phyloP scores from a whole-genome alignment of 192 early-diverging fungal species.

The Pilobolus umbonatus region DNA sequence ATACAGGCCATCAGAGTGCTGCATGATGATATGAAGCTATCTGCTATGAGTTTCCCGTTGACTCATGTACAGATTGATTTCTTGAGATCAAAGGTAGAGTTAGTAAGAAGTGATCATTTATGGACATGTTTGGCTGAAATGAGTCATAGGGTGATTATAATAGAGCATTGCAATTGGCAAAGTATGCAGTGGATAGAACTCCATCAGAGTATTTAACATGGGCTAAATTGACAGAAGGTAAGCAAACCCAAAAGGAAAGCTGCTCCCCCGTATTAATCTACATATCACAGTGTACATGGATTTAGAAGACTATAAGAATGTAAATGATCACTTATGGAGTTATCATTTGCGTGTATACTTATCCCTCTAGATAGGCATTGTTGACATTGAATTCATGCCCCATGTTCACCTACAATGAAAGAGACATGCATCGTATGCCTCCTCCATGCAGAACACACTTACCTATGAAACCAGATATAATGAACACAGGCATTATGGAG shows the following conservation, averaged over 20 bases:
- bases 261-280: background rate
- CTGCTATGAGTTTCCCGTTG: slow-evolving; percentile 77
- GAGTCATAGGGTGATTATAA: slow-evolving; percentile 52
- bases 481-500: slow-evolving; percentile 51
- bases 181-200: slow-evolving; percentile 89
- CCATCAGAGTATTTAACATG: slow-evolving; percentile 95
- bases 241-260: too few species aligned
- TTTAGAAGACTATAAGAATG: slow-evolving; percentile 74
- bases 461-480: slow-evolving; percentile 79
- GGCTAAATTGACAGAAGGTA: slow-evolving; percentile 85
- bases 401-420: slow-evolving; percentile 92
- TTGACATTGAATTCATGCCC: slow-evolving; percentile 97
- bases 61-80: slow-evolving; percentile 91
- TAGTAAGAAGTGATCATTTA: background rate
- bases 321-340: slow-evolving; percentile 37
- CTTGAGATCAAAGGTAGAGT: slow-evolving; percentile 64
- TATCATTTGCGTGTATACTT: background rate
- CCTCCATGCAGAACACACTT: slow-evolving; percentile 83
- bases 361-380: slow-evolving; percentile 59
- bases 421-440: slow-evolving; percentile 89
- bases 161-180: slow-evolving; percentile 81
- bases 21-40: slow-evolving; percentile 74
- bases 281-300: slow-evolving; percentile 69
- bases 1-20: slow-evolving; percentile 88
- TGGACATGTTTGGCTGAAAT: background rate